Base-by-base conservation (phyloP, 495 filamentous ascomycete species). In the Glarea lozoyensis region DNA sequence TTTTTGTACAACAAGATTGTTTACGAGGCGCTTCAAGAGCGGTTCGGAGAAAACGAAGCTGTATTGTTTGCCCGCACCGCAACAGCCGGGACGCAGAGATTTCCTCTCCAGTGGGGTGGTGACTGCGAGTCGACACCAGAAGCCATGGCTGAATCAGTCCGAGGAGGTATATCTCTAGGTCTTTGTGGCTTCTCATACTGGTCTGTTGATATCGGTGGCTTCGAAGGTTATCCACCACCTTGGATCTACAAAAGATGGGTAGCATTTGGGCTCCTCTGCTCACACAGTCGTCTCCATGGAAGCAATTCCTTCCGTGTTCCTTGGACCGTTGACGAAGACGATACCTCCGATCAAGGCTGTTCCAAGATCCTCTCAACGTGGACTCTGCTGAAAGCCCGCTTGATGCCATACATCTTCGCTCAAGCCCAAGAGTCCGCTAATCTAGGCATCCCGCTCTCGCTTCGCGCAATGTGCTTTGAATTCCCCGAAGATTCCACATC, bases 181-280 rank as follows among this genome's bases (percentile, higher is more conserved):
- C 60, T 86, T 0, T 76, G 67, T 9, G 80, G 81, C 4, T 85
- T 76, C 56, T 66, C 78, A 24, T 84, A 82, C 63, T 84, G 79
- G 78, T 73, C 70, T 17, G 70, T 71, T 35, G 81, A 84, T 55
- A 86, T 86, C 45, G 81, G 81, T 25, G 81, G 81, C 12, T 86
- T 85, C 52, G 81, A 85, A 51, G 82, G 80, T 2, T 72, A 65
- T 9, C 81, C 81, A 7, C 67, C 72, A 4, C 73, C 80, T 0
- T 76, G 76, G 55, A 73, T 85, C 46, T 86, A 86, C 58, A 86
- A 85, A 58, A 75, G 82, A 24, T 86, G 81, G 81, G 79, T 85
- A 5, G 79, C 80, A 3, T 83, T 84, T 47, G 80, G 82, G 0
- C 67, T 85, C 0, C 56, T 86, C 11, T 83, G 76, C 49, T 75